Evolutionary conservation across 805 yeast genomes (phyloP).

Genomic region (Metschnikowia cerradonensis): DNA sequence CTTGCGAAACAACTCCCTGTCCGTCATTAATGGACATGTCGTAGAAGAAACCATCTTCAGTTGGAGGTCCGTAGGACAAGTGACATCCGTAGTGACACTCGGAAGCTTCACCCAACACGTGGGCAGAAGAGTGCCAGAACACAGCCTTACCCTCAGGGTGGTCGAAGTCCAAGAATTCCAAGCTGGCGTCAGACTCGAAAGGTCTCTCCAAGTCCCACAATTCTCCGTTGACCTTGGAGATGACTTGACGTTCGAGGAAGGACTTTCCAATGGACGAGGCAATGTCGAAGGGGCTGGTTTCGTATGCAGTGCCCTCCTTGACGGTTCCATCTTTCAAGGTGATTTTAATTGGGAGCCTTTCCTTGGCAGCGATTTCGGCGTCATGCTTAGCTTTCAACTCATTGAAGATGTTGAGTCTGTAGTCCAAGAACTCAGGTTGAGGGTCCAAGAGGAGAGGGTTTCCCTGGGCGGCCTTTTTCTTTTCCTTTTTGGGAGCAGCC

Average conservation of each 20-base stretch:
- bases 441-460: conserved; percentile 55
- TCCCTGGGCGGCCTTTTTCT: conserved; percentile 41
- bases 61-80: conserved; percentile 87
- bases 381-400: conserved; percentile 74
- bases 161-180: conserved; percentile 88
- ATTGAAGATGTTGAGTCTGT: conserved; percentile 75
- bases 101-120: conserved; percentile 95
- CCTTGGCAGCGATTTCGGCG: conserved; percentile 61
- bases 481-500: conserved; percentile 29
- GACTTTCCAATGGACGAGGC: conserved; percentile 84
- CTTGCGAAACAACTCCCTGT: conserved; percentile 63
- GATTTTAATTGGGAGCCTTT: conserved; percentile 58
- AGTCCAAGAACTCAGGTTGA: conserved; percentile 77
- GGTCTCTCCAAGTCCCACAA: conserved; percentile 97
- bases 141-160: conserved; percentile 92
- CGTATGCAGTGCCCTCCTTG: conserved; percentile 79
- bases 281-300: conserved; percentile 83
- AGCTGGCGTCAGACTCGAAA: conserved; percentile 61
- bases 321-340: conserved; percentile 83
- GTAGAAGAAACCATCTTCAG: conserved; percentile 95
- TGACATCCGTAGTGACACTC: conserved; percentile 96
- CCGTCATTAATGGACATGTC: conserved; percentile 86
- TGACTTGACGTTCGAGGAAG: conserved; percentile 82
- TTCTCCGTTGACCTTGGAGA: conserved; percentile 80
- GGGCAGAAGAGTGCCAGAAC: conserved; percentile 99